Evolutionary conservation across 2,329 filamentous ascomycete species (phyloP).

Genomic region (Beauveria medogensis): DNA sequence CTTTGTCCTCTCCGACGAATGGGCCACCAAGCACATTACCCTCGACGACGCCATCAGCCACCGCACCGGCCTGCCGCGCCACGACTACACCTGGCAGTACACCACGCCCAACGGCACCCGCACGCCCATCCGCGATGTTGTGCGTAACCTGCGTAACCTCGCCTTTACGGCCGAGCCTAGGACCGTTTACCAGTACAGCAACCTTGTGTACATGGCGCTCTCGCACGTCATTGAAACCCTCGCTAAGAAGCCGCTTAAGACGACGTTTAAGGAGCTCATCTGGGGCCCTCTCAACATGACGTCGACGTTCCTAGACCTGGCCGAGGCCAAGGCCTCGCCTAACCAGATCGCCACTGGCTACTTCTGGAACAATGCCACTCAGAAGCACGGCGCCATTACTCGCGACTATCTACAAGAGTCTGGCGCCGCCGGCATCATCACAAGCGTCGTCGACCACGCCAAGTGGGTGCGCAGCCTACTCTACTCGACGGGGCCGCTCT

Average conservation of each 20-base stretch:
- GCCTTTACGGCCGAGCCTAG: constrained; percentile 32
- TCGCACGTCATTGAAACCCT: constrained; percentile 32
- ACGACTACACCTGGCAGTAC: constrained; percentile 23
- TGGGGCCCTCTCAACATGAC: constrained; percentile 35
- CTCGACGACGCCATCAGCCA: constrained; percentile 43
- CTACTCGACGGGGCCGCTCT: background rate
- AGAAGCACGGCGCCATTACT: background rate
- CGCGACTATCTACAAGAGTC: background rate
- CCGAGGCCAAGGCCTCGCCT: constrained; percentile 10
- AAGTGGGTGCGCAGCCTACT: constrained; percentile 1
- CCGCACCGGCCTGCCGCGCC: constrained; percentile 37
- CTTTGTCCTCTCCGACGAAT: constrained; percentile 33
- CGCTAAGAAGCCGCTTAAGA: constrained; percentile 23
- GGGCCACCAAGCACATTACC: constrained; percentile 34
- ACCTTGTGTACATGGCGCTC: constrained; percentile 35
- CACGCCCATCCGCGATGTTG: constrained; percentile 17
- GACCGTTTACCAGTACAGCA: constrained; percentile 34
- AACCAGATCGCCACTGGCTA: background rate
- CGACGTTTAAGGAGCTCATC: constrained; percentile 28
- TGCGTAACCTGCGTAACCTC: constrained; percentile 32
- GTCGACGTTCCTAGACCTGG: constrained; percentile 22
- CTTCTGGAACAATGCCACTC: background rate
- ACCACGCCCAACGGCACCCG: constrained; percentile 17
- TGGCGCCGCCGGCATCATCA: constrained; percentile 5
- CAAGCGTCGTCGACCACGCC: background rate